These are phyloP conservation scores for Talaromyces atroroseus DNA, from an alignment of 2,329 filamentous ascomycete species.

Conservation along the genomic window DNA sequence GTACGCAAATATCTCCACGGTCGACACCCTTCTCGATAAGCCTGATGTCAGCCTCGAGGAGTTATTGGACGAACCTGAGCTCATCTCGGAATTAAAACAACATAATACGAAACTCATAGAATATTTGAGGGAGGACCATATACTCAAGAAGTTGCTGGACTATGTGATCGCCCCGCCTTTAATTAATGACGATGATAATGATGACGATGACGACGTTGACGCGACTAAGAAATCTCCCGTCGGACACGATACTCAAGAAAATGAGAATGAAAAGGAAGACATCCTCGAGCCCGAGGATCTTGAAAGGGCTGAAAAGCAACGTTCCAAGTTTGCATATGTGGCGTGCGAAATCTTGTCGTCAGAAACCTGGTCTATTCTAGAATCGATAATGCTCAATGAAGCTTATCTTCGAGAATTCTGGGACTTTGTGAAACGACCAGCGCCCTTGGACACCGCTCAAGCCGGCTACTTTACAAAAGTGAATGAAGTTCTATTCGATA, in stretches of 20 bases:
- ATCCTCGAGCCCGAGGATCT: constrained; percentile 37
- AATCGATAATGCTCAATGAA: constrained; percentile 82
- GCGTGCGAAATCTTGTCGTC: constrained; percentile 90
- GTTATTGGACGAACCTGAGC: constrained; percentile 87
- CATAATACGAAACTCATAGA: constrained; percentile 97
- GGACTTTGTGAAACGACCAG: constrained; percentile 77
- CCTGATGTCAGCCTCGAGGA: constrained; percentile 91
- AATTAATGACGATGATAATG: constrained; percentile 48
- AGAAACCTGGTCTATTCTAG: constrained; percentile 94
- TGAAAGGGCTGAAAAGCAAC: constrained; percentile 82
- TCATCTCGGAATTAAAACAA: constrained; percentile 96
- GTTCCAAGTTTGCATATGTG: constrained; percentile 89
- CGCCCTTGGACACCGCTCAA: constrained; percentile 84
- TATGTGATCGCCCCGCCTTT: constrained; percentile 77
- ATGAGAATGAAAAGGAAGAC: constrained; percentile 27
- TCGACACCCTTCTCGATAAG: constrained; percentile 95
- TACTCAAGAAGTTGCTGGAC: constrained; percentile 78
- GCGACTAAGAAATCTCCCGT: constrained; percentile 28
- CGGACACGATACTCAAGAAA: constrained; percentile 34
- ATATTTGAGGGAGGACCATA: constrained; percentile 80
- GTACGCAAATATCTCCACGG: constrained; percentile 93
- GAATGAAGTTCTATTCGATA: constrained; percentile 94
- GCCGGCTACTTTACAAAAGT: constrained; percentile 98
- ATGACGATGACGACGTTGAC: constrained; percentile 48
- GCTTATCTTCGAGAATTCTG: constrained; percentile 78